phyloP scores from a whole-genome alignment of 108 stramenopile species.

The Phaeodactylum tricornutum region DNA sequence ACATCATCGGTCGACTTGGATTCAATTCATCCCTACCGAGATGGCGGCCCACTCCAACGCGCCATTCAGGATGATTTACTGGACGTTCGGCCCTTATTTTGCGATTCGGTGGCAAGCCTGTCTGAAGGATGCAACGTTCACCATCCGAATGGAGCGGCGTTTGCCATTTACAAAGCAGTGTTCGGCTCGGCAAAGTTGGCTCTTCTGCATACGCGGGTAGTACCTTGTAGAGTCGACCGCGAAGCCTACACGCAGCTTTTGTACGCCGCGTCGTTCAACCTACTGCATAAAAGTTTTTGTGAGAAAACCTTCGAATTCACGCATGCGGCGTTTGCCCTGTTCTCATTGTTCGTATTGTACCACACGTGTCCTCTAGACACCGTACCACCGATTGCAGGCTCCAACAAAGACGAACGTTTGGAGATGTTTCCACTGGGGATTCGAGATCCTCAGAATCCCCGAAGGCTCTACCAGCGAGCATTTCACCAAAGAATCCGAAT shows the following conservation, averaged over 20 bases:
- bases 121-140: neutral
- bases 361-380: slow-evolving; percentile 27
- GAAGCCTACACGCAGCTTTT: slow-evolving; percentile 30
- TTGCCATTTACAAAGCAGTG: slow-evolving; percentile 15
- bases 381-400: too few species aligned
- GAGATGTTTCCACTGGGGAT: slow-evolving; percentile 13
- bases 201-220: slow-evolving; percentile 19
- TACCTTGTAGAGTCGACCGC: slow-evolving; percentile 22
- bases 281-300: slow-evolving; percentile 6
- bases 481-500: slow-evolving; percentile 29
- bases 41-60: slow-evolving; percentile 26
- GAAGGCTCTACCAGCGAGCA: slow-evolving; percentile 9
- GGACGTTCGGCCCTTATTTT: slow-evolving; percentile 1
- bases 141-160: slow-evolving; percentile 2
- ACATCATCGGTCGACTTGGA: neutral
- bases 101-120: neutral
- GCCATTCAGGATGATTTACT: slow-evolving; percentile 22
- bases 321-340: slow-evolving; percentile 11
- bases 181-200: slow-evolving; percentile 21
- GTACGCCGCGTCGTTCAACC: slow-evolving; percentile 21
- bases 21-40: neutral
- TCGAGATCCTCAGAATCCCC: slow-evolving; percentile 5
- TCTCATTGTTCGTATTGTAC: slow-evolving; percentile 21
- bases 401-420: too few species aligned
- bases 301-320: neutral